Evolutionary conservation across 192 early-diverging fungal genomes (phyloP), one percentile per base, ranked within the genome.

Genomic region (Podila minutissima): DNA sequence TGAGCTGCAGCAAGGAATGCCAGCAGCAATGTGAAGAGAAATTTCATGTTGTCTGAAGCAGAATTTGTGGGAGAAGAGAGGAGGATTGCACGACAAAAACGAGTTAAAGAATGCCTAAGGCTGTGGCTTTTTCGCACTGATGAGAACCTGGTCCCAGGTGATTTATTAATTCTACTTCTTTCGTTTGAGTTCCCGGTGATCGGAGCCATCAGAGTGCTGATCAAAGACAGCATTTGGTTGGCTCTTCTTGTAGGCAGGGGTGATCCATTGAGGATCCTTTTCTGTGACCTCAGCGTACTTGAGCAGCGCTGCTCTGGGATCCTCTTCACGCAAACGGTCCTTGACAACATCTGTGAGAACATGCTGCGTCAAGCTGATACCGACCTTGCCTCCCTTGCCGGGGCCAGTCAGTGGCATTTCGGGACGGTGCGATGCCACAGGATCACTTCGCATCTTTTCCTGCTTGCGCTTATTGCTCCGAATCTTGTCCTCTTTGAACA

Each of bases 221-320:
- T 89, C 92, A 62, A 91, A 92, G 9, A 95, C 83, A 3, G 93
- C 51, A 49, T 91, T 90, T 35, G 93, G 93, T 67, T 97, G 94
- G 26, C 87, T 94, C 17, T 85, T 82, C 72, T 92, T 85, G 67
- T 98, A 98, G 0, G 95, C 94, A 26, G 91, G 91, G 9, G 89
- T 87, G 70, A 97, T 90, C 92, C 95, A 99, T 81, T 89, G 89
- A 7, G 96, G 96, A 69, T 98, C 92, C 35, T 87, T 71, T 41
- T 93, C 91, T 0, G 95, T 94, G 2, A 88, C 85, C 4, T 89
- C 85, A 0, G 97, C 97, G 85, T 95, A 96, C 67, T 89, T 93
- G 33, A 99, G 82, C 71, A 99, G 87, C 4, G 95, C 97, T 60
- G 94, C 97, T 59, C 97, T 85, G 13, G 97, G 97, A 85, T 99